phyloP scores from a whole-genome alignment of 352 stramenopile species.

The Phytophthora tentaculata region DNA sequence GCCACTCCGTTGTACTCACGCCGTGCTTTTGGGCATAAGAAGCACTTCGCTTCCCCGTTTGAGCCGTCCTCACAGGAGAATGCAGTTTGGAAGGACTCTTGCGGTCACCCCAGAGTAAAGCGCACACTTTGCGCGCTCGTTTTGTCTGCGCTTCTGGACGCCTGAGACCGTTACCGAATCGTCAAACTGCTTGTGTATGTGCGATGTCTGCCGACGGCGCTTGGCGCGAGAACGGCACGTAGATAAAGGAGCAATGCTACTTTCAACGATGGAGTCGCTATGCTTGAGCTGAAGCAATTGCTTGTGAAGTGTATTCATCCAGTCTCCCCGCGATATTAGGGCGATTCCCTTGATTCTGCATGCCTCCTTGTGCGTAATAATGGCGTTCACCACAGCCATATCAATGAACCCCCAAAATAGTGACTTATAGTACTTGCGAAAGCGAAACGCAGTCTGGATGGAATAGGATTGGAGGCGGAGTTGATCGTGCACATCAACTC shows the following conservation, averaged over 20 bases:
- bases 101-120: not conserved
- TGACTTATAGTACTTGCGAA: slow-evolving; percentile 7
- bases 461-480: slow-evolving; percentile 2
- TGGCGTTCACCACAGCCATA: not conserved
- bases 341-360: not conserved
- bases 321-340: not conserved
- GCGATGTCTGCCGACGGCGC: not conserved
- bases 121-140: not conserved
- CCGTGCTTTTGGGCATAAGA: not conserved
- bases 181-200: not conserved
- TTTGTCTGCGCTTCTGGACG: not conserved
- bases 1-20: not conserved
- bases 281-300: not conserved
- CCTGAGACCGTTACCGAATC: not conserved
- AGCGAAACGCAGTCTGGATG: slow-evolving; percentile 2
- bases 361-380: not conserved
- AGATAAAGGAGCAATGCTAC: not conserved
- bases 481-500: slow-evolving; percentile 1
- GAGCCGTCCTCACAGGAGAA: not conserved
- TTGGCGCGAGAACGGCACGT: not conserved
- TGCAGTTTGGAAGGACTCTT: not conserved
- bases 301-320: not conserved
- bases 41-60: not conserved
- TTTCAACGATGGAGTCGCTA: not conserved
- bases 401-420: not conserved